A percentile compares a stretch with the other conserved stretches of the same genome.
Evolutionary conservation across 73 alveolate species (phyloP).

Genomic region (Vitrella brassicaformis): DNA sequence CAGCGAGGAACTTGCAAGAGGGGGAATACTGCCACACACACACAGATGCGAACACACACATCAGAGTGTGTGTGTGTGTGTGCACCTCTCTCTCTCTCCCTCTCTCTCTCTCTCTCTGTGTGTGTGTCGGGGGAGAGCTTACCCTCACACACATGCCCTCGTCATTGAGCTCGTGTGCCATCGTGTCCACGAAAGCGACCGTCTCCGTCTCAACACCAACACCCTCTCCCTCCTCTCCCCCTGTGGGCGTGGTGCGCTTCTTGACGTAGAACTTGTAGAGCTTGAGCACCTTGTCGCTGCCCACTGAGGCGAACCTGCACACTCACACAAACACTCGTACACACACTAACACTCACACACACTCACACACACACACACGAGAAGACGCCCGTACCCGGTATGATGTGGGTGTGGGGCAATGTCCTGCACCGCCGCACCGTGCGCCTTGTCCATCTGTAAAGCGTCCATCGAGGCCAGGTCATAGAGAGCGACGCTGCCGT

Average conservation of each 20-base stretch:
- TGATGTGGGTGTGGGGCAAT: conserved; percentile 44
- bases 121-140: too few species aligned
- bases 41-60: neutral
- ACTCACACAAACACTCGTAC: neutral
- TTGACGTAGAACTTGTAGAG: conserved; percentile 36
- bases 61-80: neutral
- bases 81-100: neutral
- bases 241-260: too few species aligned
- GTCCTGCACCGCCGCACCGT: conserved; percentile 46
- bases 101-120: too few species aligned
- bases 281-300: conserved; percentile 44
- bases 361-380: neutral
- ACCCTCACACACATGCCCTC: too few species aligned
- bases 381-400: neutral
- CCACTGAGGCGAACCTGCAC: conserved; percentile 31
- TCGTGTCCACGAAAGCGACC: too few species aligned
- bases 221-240: conserved; percentile 2
- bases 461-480: conserved; percentile 31
- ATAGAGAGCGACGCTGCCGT: conserved; percentile 27
- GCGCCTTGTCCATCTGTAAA: conserved; percentile 18
- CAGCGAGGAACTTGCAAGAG: conserved; percentile 62
- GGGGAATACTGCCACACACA: conserved; percentile 42
- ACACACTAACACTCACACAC: neutral
- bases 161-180: too few species aligned
- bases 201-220: neutral